Percentiles rank a stretch among this genome's conserved stretches.
phyloP scores from a whole-genome alignment of 805 yeast genomes.

The Candida incommunis region DNA sequence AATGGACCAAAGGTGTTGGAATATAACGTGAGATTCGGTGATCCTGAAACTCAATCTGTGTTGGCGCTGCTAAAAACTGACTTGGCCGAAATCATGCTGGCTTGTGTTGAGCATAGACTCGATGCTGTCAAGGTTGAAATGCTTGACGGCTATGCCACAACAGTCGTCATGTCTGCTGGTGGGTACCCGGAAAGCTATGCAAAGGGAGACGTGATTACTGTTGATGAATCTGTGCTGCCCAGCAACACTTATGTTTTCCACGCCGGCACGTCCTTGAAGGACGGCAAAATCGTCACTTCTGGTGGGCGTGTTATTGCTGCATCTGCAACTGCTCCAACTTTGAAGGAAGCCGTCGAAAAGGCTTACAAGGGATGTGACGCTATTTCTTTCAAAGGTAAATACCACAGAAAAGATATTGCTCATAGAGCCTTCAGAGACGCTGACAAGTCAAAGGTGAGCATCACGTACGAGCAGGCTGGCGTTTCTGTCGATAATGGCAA shows the following conservation, averaged over 20 bases:
- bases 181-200: conserved; percentile 86
- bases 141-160: conserved; percentile 55
- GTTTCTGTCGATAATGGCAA: conserved; percentile 97
- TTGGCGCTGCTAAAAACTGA: conserved; percentile 86
- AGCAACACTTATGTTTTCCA: conserved; percentile 70
- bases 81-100: conserved; percentile 80
- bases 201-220: conserved; percentile 74
- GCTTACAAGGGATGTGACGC: conserved; percentile 78
- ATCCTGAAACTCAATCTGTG: conserved; percentile 97
- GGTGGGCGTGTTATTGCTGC: conserved; percentile 98
- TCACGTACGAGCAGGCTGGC: conserved; percentile 93
- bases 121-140: conserved; percentile 55
- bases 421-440: conserved; percentile 78
- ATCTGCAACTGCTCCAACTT: conserved; percentile 65
- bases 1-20: conserved; percentile 89
- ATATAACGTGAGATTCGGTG: conserved; percentile 97
- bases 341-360: conserved; percentile 66
- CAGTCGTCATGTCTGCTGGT: conserved; percentile 93
- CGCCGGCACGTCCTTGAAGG: conserved; percentile 69
- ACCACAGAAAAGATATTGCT: conserved; percentile 87
- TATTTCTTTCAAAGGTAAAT: conserved; percentile 59
- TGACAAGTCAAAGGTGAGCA: conserved; percentile 22
- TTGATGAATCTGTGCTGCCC: conserved; percentile 31
- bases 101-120: conserved; percentile 86
- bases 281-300: conserved; percentile 57